Base-by-base conservation (phyloP, 2,329 filamentous ascomycete genomes). In the Fusarium tuaranense region DNA sequence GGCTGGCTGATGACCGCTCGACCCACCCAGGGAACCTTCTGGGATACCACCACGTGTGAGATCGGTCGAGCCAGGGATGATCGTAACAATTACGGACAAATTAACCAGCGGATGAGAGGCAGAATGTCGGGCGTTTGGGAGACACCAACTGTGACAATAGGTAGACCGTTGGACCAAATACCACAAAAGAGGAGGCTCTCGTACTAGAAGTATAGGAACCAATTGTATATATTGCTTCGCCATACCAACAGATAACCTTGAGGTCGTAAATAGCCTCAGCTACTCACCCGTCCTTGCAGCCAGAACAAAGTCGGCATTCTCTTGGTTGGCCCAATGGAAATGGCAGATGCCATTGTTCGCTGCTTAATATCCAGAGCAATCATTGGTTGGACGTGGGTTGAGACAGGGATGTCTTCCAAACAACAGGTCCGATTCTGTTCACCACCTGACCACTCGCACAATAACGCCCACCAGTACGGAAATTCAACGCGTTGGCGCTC, bases 171-270 rank as follows among this genome's bases (percentile, higher is more conserved):
- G 30, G 51, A 55, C 16, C 51, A 55, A 20, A 55, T 55, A 34
- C 5, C 51, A 18, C 51, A 55, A 32, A 34, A 55, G 30, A 30
- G 27, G 25, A 30, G 51, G 18, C 51, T 10, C 30, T 27, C 10
- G 30, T 22, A 20, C 30, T 57, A n/a, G 51, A 16, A 25, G 27
- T 22, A 57, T n/a, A 57, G 51, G 51, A 34, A 36, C 51, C 10
- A 57, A 57, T 57, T n/a, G 51, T 57, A 57, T 18, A 57, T 57
- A 57, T 34, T 36, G 51, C 51, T 57, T 36, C n/a, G 51, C 30
- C 51, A 30, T 14, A 63, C 41, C 41, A 7, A 44, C 41, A 10
- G n/a, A 44, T 44, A 44, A 44, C 41, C 41, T 20, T 44, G 41
- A 44, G 41, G 41, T 44, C n/a, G 41, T 44, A 44, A 7, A 44